Evolutionary conservation across 805 yeast species (phyloP), one percentile per base, ranked within the genome.

Genomic region (Saccharomycopsis lassenensis): DNA sequence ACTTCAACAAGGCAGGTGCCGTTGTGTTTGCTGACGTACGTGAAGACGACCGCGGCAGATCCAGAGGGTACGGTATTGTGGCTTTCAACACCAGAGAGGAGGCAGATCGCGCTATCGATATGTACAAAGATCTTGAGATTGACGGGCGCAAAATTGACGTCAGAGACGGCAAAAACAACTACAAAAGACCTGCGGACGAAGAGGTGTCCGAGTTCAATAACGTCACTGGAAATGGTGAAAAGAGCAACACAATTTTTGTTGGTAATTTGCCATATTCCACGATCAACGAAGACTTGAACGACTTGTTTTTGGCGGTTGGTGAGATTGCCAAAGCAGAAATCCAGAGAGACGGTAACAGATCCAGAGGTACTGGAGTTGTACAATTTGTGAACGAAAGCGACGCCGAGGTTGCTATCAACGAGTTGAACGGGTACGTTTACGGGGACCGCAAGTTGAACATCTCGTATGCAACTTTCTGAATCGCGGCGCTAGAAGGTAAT

Each of bases 181-280:
- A n/a, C n/a, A n/a, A n/a, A n/a, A n/a, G n/a, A n/a, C n/a, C n/a
- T n/a, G 48, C 37, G 15, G 50, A 48, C 10, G 36, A 28, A 11
- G 38, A 17, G 16, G n/a, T n/a, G n/a, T 52, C 74, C 25, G 75
- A 63, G 6, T 82, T 85, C 55, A 73, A 86, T 10, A 78, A 75
- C 37, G 86, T 81, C 29, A 49, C 54, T 6, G 82, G 79, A 2
- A 61, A 65, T 30, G 85, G 84, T 29, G 69, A 61, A 26, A 74
- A 72, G 33, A 77, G 74, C 33, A 70, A 63, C 23, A 65, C 71
- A 16, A 69, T 89, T 30, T 80, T 60, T 52, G 86, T 81, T 16
- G 68, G 67, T 30, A 89, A 89, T 61, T 63, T 89, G 52, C 97
- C 97, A 21, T 84, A 73, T 67, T 78, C 86, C 35, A 87, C 96